These are phyloP conservation scores for Coniochaeta ligniaria DNA, from an alignment of 2,329 filamentous ascomycete genomes.

Conservation along the genomic window DNA sequence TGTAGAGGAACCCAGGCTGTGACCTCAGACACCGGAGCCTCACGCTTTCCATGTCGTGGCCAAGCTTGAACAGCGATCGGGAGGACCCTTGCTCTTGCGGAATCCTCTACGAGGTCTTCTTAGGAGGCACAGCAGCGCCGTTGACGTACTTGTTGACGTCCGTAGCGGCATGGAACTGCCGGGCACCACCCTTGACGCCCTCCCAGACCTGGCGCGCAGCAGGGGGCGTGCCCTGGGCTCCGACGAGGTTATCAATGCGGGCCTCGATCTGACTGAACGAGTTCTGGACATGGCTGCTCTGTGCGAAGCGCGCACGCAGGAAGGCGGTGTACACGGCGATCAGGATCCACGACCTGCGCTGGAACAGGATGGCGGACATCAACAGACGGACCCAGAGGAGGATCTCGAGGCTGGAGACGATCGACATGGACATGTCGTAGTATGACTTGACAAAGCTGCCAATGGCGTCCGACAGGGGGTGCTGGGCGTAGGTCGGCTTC, in stretches of 20 bases:
- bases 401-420: slow-evolving; percentile 86
- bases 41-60: neutral
- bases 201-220: slow-evolving; percentile 75
- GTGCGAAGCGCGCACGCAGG: slow-evolving; percentile 80
- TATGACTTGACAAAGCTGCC: slow-evolving; percentile 95
- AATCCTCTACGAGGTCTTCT: slow-evolving; percentile 53
- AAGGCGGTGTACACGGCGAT: slow-evolving; percentile 83
- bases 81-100: neutral
- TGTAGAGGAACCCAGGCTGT: neutral
- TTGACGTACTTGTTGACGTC: slow-evolving; percentile 68
- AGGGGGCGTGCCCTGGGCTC: slow-evolving; percentile 81
- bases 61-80: neutral
- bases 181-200: slow-evolving; percentile 62
- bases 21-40: neutral
- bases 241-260: slow-evolving; percentile 72
- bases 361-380: slow-evolving; percentile 77
- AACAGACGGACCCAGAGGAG: slow-evolving; percentile 77
- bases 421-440: slow-evolving; percentile 92
- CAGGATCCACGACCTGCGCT: slow-evolving; percentile 85
- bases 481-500: slow-evolving; percentile 46
- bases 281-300: slow-evolving; percentile 89
- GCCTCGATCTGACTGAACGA: slow-evolving; percentile 67
- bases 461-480: slow-evolving; percentile 71
- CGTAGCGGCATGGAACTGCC: slow-evolving; percentile 72
- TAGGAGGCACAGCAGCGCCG: slow-evolving; percentile 49